Conservation (phyloP, 2,329 filamentous ascomycete species). For the Colletotrichum echinochloae region DNA sequence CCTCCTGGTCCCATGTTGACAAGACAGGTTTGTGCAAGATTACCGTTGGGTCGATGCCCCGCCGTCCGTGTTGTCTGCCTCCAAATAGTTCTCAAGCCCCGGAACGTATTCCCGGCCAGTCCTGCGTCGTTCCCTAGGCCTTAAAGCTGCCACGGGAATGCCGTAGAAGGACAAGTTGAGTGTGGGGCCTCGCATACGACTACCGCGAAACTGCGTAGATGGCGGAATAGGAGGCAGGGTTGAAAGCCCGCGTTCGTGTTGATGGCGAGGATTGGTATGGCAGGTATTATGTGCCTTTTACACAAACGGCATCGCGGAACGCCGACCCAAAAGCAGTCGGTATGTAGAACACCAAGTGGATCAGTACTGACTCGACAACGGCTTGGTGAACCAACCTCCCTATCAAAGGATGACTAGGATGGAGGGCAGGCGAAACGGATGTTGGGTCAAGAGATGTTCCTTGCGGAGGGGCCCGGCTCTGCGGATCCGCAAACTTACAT, state of each 20-base stretch:
- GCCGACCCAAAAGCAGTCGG: constrained; percentile 6
- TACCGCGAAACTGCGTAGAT: neutral
- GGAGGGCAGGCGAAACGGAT: constrained; percentile 14
- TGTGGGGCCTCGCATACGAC: neutral
- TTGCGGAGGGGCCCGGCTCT: constrained; percentile 7
- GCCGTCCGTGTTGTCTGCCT: neutral
- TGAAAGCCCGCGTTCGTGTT: constrained; percentile 2
- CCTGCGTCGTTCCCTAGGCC: neutral
- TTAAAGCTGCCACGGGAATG: neutral
- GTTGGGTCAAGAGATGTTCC: constrained; percentile 7
- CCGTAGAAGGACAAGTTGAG: neutral
- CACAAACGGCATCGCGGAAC: neutral
- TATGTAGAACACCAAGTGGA: constrained; percentile 13
- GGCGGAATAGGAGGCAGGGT: neutral
- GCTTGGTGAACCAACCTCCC: neutral
- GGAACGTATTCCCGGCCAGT: neutral
- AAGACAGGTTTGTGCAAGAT: neutral
- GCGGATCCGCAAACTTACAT: neutral
- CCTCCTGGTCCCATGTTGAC: neutral
- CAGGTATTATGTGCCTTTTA: neutral
- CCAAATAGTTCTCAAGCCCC: neutral
- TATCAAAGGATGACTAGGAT: neutral
- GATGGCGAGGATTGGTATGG: neutral
- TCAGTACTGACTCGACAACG: neutral
- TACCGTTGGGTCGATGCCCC: neutral